Percentiles rank a stretch among this genome's conserved stretches.
These are phyloP conservation scores for Fonsecaea pedrosoi DNA, from an alignment of 2,329 filamentous ascomycete genomes.

Conservation along the genomic window DNA sequence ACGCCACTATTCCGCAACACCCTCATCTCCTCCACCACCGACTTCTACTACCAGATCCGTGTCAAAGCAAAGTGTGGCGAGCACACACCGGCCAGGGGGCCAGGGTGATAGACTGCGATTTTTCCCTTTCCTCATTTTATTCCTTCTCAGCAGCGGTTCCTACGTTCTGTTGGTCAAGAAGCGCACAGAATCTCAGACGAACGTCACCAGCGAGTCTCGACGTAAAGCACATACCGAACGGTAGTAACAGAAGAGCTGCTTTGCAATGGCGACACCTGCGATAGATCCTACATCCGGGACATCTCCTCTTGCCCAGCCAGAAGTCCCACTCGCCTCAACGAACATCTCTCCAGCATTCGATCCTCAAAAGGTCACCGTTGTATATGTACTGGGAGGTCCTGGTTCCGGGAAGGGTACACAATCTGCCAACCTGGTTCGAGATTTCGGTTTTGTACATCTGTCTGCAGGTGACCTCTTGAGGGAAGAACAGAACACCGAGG, in stretches of 20 bases:
- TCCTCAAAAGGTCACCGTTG: conserved; percentile 78
- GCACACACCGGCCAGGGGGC: conserved; percentile 34
- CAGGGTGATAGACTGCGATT: conserved; percentile 39
- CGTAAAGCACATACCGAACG: conserved; percentile 39
- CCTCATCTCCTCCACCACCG: conserved; percentile 7
- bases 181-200: conserved; percentile 37
- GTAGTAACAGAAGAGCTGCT: conserved; percentile 13
- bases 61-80: conserved; percentile 4
- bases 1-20: conserved; percentile 27
- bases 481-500: conserved; percentile 86
- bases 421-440: conserved; percentile 82
- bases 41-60: conserved; percentile 15
- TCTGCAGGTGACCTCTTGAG: conserved; percentile 92
- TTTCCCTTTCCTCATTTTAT: conserved; percentile 53
- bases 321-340: conserved; percentile 56
- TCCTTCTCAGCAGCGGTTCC: conserved; percentile 56
- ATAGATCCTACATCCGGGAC: conserved; percentile 35
- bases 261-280: conserved; percentile 32
- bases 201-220: conserved; percentile 41
- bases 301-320: conserved; percentile 43
- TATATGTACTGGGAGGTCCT: conserved; percentile 95
- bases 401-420: conserved; percentile 97
- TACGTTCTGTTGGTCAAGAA: conserved; percentile 60
- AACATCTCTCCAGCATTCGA: conserved; percentile 75
- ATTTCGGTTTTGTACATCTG: conserved; percentile 91